Conservation (phyloP, 1,284 basidiomycete species). For the Tausonia pullulans region DNA sequence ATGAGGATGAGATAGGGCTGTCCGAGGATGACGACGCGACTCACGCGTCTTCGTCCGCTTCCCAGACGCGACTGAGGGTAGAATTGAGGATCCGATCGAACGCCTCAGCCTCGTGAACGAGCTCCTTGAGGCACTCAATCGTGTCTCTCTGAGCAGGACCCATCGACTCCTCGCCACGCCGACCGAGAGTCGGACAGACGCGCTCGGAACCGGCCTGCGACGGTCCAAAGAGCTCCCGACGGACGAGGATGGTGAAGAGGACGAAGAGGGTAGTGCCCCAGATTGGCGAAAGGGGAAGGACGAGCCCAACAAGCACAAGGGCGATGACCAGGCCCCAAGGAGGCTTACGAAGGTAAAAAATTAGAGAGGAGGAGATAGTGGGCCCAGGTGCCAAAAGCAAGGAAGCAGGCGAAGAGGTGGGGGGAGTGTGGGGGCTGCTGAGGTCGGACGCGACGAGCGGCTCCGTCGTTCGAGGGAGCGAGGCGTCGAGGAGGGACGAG, state of each 20-base stretch:
- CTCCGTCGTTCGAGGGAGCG: constrained; percentile 5
- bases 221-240: not conserved
- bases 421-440: not conserved
- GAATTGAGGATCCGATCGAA: constrained; percentile 6
- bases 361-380: not conserved
- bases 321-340: not conserved
- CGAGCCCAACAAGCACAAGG: not conserved
- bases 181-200: too few species aligned
- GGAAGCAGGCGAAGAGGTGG: not conserved
- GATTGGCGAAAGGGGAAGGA: not conserved
- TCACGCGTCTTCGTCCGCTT: constrained; percentile 1
- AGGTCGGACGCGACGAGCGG: not conserved
- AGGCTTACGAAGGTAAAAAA: not conserved
- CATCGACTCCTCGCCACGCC: not conserved
- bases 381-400: not conserved
- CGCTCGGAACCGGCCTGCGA: not conserved
- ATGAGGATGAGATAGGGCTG: not conserved
- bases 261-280: not conserved
- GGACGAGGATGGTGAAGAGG: not conserved
- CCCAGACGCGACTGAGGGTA: not conserved
- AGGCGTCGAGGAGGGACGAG: constrained; percentile 4
- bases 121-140: not conserved
- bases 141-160: not conserved
- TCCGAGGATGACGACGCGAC: not conserved
- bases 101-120: constrained; percentile 6